Base-by-base conservation (phyloP, 1,139 yeast species). In the Eremothecium sinecaudum region DNA sequence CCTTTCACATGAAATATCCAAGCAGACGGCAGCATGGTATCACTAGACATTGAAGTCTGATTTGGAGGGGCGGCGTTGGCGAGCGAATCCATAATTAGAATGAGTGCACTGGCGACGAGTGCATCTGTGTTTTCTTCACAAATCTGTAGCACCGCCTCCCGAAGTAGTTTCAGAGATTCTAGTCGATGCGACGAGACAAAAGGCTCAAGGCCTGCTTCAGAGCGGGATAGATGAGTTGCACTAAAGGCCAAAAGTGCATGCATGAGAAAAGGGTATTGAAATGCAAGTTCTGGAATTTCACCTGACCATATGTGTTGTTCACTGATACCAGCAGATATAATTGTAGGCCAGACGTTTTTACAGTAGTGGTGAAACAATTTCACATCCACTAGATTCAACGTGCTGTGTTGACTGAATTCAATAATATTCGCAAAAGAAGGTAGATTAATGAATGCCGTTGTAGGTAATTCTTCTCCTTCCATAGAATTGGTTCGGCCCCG, bases 1-100 rank as follows among this genome's bases (percentile, higher is more conserved):
- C 96, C 97, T 49, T 92, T 82, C 10, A 87, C 96, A 53, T 87
- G 96, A 64, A 84, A 90, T 38, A 87, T 78, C 97, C 97, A 87
- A 0, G 96, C 94, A 5, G 90, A 78, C 1, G 96, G 90, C 1
- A 95, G 94, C 36, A 86, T 62, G 4, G 47, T 39, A 16, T 38
- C 45, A 3, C 46, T 26, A n/a, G 39, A 38, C 19, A 37, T 47
- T 5, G 44, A 37, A 83, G 72, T 45, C 59, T 62, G 5, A 64
- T 61, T 28, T 2, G 94, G 86, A 29, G 78, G 66, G 2, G 93
- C 75, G 0, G 96, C 96, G 59, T 87, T 87, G 3, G 97, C 97
- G 42, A 87, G 64, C 0, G 96, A 81, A 55, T 87, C 97, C 80
- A 87, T 80, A 39, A 86, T 86, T 36, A 87, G 64, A 30, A 87